Percentiles rank a stretch among this genome's conserved stretches.
Conservation (phyloP, 805 yeast genomes). For the Saccharomycopsis oosterbeekiorum region DNA sequence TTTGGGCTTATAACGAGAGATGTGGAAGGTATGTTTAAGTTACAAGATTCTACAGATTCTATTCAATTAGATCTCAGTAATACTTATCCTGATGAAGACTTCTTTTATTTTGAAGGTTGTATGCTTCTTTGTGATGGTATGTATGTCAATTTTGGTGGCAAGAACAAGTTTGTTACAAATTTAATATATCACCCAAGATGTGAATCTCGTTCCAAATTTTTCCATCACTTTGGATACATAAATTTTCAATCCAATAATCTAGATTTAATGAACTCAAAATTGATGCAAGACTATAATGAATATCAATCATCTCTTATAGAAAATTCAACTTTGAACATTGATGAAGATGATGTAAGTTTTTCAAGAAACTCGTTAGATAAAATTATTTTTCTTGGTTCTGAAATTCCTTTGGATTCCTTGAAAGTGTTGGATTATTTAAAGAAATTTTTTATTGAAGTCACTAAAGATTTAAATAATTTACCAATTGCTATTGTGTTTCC, state of each 20-base stretch:
- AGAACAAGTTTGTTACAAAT: slow-evolving; percentile 57
- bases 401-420: slow-evolving; percentile 54
- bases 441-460: slow-evolving; percentile 48
- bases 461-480: slow-evolving; percentile 32
- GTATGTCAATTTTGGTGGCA: slow-evolving; percentile 50
- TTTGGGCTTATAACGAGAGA: slow-evolving; percentile 67
- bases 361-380: slow-evolving; percentile 32
- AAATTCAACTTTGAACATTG: neutral
- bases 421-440: slow-evolving; percentile 52
- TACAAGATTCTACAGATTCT: slow-evolving; percentile 75
- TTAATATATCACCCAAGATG: slow-evolving; percentile 82
- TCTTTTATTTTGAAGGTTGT: slow-evolving; percentile 66
- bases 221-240: slow-evolving; percentile 66
- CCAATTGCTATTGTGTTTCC: slow-evolving; percentile 68
- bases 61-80: slow-evolving; percentile 59
- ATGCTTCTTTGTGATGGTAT: slow-evolving; percentile 79
- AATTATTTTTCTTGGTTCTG: slow-evolving; percentile 65
- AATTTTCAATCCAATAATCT: slow-evolving; percentile 39
- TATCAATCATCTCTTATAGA: neutral
- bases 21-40: slow-evolving; percentile 54
- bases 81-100: slow-evolving; percentile 50
- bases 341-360: neutral
- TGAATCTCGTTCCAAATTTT: slow-evolving; percentile 57
- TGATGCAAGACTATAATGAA: neutral
- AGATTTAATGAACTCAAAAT: slow-evolving; percentile 6